Evolutionary conservation across 805 yeast genomes (phyloP), one percentile per base, ranked within the genome.

Genomic region (Diddensiella santjacobensis): DNA sequence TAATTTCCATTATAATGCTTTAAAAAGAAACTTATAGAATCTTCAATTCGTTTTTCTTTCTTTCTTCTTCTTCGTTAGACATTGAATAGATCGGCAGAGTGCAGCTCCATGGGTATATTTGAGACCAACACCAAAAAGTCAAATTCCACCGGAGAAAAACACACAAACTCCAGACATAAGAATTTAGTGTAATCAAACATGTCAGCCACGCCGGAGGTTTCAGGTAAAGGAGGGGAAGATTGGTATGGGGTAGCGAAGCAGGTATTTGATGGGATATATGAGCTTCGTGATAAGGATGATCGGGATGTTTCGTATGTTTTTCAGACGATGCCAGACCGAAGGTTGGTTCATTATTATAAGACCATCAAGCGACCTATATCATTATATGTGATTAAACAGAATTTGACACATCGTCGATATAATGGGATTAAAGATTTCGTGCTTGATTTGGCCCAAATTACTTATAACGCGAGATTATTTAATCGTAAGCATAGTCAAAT

Each of bases 381-480:
- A 4, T 76, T 90, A 54, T 81, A 82, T 56, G 80, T 84, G 53
- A 77, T 90, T 49, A 81, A 64, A 41, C 50, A 81, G 55, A 73
- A 78, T 50, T 66, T 86, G 30, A 78, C 79, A 50, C 71, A 74
- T 36, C 67, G 65, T 43, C 68, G 67, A 51, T 90, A 89, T 68
- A 63, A 69, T 3, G 71, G 71, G 40, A 79, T 87, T 0, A 84
- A 81, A 57, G 82, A 80, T 40, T 89, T 87, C 64, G 69, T 90
- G 31, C 75, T 71, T 49, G 96, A 90, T 64, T 63, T 90, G 50
- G 87, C 84, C 0, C 95, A 87, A 64, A 84, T 91, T 45, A 78
- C 87, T 1, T 87, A 95, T 89, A 91, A 91, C 62, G 96, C 97
- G 2, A 78, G 87, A 51, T 78, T 83, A 41, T 91, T 83, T 66